Evolutionary conservation across 1,284 basidiomycete species (phyloP), one percentile per base, ranked within the genome.

Genomic region (Paramarasmius palmivorus): DNA sequence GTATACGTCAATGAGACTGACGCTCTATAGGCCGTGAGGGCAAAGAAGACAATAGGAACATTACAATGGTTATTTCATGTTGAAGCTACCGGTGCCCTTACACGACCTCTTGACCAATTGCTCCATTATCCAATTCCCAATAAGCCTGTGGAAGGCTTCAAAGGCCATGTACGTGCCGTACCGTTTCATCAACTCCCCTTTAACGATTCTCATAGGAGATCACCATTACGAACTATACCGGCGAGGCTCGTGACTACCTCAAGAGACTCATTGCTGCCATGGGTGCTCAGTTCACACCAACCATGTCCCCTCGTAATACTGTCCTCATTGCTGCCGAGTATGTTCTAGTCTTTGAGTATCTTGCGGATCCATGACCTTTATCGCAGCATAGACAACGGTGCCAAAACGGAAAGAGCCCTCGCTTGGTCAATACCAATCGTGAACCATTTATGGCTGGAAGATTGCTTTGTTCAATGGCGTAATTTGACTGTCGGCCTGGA

Each of bases 391-490:
- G 71, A 46, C 14, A 46, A 73, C 1, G 90, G 90, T n/a, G 81
- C 79, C 3, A 94, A 94, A 70, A 84, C 89, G 0, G 70, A 73
- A 6, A 89, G 88, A 63, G 92, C 92, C 0, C 73, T 75, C 8
- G 75, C 83, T 0, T 95, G 93, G 93, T 82, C 81, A 1, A 90
- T 95, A 55, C 88, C 92, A 0, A 75, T 95, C 54, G 88, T 95
- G 12, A 95, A 94, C 60, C 94, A 96, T 62, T 77, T 81, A 0
- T 96, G 93, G 90, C 76, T 96, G 5, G 93, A 95, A 65, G 90
- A 93, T 58, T 95, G 90, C 66, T 91, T 93, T 62, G 69, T 83
- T 17, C 78, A 84, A 47, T 95, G 93, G 93, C 75, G 78, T n/a
- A 74, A 77, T 20, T 72, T 88, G 41, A 83, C 83, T 0, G 75